Conservation (phyloP, 2,329 filamentous ascomycete genomes). For the Gnomoniopsis sp. region DNA sequence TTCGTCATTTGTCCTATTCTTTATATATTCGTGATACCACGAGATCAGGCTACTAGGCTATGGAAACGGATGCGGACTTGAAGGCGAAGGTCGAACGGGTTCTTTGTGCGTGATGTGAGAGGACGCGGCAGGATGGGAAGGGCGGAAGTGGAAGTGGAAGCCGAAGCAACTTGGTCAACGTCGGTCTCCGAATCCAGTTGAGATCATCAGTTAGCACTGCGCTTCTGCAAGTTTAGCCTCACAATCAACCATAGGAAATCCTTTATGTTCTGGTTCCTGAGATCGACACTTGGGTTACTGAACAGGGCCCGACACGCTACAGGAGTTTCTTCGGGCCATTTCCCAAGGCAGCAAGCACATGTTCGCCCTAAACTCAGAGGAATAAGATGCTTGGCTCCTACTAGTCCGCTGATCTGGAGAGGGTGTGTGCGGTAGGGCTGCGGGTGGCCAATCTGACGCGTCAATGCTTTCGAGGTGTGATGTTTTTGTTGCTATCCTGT, state of each 20-base stretch:
- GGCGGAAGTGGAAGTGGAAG: too few species aligned
- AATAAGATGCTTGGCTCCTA: background rate
- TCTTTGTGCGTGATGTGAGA: background rate
- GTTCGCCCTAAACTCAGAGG: background rate
- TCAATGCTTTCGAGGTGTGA: background rate
- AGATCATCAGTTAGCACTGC: too few species aligned
- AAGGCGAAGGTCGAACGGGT: background rate
- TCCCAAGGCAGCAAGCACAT: background rate
- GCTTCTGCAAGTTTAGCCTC: too few species aligned
- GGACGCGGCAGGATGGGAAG: background rate
- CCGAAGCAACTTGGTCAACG: too few species aligned
- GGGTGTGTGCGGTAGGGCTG: background rate
- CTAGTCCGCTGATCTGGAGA: background rate
- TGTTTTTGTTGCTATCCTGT: too few species aligned
- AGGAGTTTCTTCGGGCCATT: background rate
- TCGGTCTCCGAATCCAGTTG: too few species aligned
- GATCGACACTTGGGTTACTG: background rate
- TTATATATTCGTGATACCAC: conserved; percentile 15
- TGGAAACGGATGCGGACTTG: conserved; percentile 5
- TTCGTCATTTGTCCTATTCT: background rate
- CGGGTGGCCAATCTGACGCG: background rate
- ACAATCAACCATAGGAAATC: too few species aligned
- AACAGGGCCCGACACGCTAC: background rate
- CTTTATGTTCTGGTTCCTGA: background rate
- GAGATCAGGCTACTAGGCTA: conserved; percentile 9